phyloP scores from a whole-genome alignment of 768 basidiomycete species.

The Lepiota brunneoincarnata region DNA sequence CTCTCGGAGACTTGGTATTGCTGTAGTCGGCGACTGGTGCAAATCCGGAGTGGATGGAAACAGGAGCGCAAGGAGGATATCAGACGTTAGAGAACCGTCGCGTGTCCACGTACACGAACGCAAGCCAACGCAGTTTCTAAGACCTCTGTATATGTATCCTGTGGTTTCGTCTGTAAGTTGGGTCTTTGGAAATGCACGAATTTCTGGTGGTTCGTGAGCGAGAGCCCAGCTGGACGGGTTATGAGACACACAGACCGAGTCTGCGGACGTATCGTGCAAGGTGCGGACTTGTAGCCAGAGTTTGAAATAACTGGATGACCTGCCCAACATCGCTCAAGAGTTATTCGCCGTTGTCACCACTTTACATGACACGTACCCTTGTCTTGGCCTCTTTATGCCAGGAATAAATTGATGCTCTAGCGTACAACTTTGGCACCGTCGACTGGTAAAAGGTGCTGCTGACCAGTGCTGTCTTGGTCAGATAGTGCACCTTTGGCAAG shows the following conservation, averaged over 20 bases:
- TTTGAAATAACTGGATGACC: conserved; percentile 62
- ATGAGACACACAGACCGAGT: conserved; percentile 44
- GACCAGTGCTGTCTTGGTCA: conserved; percentile 54
- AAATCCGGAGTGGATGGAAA: neutral
- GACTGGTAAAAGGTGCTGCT: conserved; percentile 53
- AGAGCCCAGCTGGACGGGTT: neutral
- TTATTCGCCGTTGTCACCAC: neutral
- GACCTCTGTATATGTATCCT: conserved; percentile 41
- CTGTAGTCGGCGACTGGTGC: too few relatives aligned
- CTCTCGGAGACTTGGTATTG: conserved; percentile 41
- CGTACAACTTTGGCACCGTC: conserved; percentile 52
- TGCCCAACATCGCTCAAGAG: conserved; percentile 22
- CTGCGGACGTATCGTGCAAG: conserved; percentile 57
- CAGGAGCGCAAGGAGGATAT: conserved; percentile 53
- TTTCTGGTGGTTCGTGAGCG: conserved; percentile 38
- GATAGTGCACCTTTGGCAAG: conserved; percentile 49
- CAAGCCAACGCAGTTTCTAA: conserved; percentile 62
- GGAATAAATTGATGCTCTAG: conserved; percentile 57
- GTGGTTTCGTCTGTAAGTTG: conserved; percentile 31
- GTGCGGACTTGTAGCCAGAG: conserved; percentile 49
- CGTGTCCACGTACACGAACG: conserved; percentile 75
- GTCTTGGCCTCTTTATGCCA: conserved; percentile 68
- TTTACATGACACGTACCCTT: conserved; percentile 37
- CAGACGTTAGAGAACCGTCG: conserved; percentile 66
- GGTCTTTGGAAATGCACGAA: conserved; percentile 71